A percentile compares a stretch with the other conserved stretches of the same genome.
phyloP scores from a whole-genome alignment of 2,329 filamentous ascomycete genomes.

The Pseudogymnoascus pannorum region DNA sequence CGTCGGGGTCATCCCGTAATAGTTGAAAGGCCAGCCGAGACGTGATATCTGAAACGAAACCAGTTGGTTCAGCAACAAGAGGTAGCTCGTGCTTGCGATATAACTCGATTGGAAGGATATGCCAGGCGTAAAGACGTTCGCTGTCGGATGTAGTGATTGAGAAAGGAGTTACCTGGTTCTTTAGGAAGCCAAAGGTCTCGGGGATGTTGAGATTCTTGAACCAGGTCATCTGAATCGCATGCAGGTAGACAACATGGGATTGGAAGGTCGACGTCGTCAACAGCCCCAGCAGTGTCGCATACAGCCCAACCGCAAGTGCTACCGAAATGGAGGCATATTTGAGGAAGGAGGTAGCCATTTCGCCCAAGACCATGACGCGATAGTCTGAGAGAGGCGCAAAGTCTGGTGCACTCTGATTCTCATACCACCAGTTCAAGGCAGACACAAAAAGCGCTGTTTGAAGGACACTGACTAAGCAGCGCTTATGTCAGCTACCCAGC shows the following conservation, averaged over 20 bases:
- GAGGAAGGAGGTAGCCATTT: background rate
- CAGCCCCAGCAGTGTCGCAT: slow-evolving; percentile 38
- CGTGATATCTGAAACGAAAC: slow-evolving; percentile 30
- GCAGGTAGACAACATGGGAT: slow-evolving; percentile 49
- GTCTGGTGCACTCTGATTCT: background rate
- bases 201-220: slow-evolving; percentile 42
- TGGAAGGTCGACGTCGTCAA: slow-evolving; percentile 32
- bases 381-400: background rate
- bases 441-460: no score
- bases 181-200: slow-evolving; percentile 42
- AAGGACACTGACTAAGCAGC: no score
- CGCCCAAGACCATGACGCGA: background rate
- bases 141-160: slow-evolving; percentile 33
- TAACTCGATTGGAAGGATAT: slow-evolving; percentile 39
- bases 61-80: slow-evolving; percentile 35
- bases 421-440: background rate
- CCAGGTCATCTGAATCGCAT: slow-evolving; percentile 47
- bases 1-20: slow-evolving; percentile 35
- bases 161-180: slow-evolving; percentile 43
- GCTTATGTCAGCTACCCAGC: no score
- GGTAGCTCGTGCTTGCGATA: slow-evolving; percentile 37
- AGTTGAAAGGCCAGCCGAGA: slow-evolving; percentile 32
- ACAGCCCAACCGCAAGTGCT: slow-evolving; percentile 29
- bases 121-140: slow-evolving; percentile 40
- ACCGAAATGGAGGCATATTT: slow-evolving; percentile 23